Conservation (phyloP, 2,329 filamentous ascomycete genomes). For the Cercospora citrullina region DNA sequence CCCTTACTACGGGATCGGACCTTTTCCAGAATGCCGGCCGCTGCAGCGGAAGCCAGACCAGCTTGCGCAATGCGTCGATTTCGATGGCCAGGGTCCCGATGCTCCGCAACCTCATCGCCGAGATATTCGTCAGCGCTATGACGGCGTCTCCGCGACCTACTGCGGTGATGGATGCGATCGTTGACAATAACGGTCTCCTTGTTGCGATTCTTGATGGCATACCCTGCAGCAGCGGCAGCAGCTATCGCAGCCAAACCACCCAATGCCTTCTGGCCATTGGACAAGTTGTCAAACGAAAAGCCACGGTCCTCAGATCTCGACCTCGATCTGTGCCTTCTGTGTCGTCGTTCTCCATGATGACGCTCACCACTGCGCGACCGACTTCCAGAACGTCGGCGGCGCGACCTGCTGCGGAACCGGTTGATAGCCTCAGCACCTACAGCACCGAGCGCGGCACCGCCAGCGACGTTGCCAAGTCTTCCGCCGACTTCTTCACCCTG, state of each 20-base stretch:
- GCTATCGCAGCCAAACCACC: conserved; percentile 62
- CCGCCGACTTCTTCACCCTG: conserved; percentile 57
- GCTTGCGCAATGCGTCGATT: conserved; percentile 62
- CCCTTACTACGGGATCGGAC: conserved; percentile 60
- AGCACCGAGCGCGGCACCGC: conserved; percentile 62
- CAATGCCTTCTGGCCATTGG: conserved; percentile 52
- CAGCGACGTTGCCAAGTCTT: conserved; percentile 55
- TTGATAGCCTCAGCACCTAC: conserved; percentile 60
- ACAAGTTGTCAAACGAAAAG: conserved; percentile 29
- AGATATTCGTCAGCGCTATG: conserved; percentile 40
- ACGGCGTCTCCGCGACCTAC: conserved; percentile 48
- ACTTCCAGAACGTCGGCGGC: conserved; percentile 26
- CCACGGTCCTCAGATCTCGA: conserved; percentile 42
- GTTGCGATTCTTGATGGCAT: conserved; percentile 53
- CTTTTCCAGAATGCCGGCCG: conserved; percentile 61
- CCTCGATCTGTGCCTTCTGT: conserved; percentile 34
- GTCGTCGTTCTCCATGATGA: conserved; percentile 22
- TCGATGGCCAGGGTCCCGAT: conserved; percentile 51
- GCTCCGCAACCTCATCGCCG: conserved; percentile 23
- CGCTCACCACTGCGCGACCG: conserved; percentile 28
- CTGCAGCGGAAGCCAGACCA: conserved; percentile 62
- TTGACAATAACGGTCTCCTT: conserved; percentile 48
- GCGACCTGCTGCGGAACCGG: conserved; percentile 47
- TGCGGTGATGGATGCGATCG: conserved; percentile 41
- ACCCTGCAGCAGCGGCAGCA: conserved; percentile 59